Conservation (phyloP, 495 filamentous ascomycete genomes). For the Articulospora tetracladia region DNA sequence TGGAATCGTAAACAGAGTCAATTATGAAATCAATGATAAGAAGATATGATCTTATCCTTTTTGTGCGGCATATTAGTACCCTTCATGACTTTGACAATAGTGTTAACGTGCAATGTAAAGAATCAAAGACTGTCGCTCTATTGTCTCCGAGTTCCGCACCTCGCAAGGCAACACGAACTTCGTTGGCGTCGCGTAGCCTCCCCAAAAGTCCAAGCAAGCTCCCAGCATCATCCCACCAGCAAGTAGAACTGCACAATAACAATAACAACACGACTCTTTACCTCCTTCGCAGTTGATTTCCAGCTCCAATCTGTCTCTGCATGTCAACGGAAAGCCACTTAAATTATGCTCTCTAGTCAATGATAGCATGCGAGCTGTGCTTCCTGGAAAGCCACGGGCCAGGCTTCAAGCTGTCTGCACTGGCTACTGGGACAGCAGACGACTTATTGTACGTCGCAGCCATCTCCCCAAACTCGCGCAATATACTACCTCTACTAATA, state of each 20-base stretch:
- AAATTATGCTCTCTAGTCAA: slow-evolving; percentile 14
- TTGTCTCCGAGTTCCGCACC: no score
- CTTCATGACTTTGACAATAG: neutral
- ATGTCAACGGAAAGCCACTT: neutral
- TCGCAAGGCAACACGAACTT: neutral
- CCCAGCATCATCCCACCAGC: neutral
- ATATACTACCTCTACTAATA: neutral
- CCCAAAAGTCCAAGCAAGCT: neutral
- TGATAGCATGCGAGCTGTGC: slow-evolving; percentile 65
- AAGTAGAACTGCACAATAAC: no score
- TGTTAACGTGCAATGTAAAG: neutral
- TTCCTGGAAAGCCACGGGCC: slow-evolving; percentile 86
- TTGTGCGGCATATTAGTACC: neutral
- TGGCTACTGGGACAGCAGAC: slow-evolving; percentile 74
- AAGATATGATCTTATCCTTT: neutral
- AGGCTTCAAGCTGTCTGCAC: slow-evolving; percentile 87
- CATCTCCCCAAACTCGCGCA: neutral
- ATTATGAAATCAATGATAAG: slow-evolving; percentile 3
- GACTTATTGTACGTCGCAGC: slow-evolving; percentile 65
- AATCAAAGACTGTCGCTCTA: no score
- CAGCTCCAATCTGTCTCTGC: no score
- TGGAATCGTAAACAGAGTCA: neutral
- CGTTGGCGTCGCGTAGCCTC: neutral
- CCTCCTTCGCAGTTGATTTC: no score
- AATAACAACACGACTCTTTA: no score